Base-by-base conservation (phyloP, 192 early-diverging fungal species). In the Powellomyces hirtus region DNA sequence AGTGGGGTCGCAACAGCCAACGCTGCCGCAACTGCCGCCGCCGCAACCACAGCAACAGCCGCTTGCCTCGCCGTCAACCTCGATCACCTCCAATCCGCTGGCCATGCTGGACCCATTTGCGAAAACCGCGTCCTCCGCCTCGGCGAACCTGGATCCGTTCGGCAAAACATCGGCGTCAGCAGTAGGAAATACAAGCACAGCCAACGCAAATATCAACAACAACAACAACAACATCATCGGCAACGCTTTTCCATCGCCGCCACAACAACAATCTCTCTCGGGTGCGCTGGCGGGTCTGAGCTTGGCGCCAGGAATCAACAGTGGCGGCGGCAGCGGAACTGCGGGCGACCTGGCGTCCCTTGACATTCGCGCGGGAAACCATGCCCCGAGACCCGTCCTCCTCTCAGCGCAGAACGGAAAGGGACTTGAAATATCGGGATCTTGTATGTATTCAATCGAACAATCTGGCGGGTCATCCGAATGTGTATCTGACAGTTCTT, bases 81-180 rank as follows among this genome's bases (percentile, higher is more conserved):
- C n/a, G n/a, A n/a, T n/a, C 75, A 53, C 27, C 30, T n/a, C 37
- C 60, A 58, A 69, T 26, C 56, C 64, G 0, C 27, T 59, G 26
- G 69, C 68, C 18, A 59, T 59, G 2, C 58, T 77, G 24, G 77
- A 78, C 52, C 77, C 77, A 51, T 79, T 76, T 49, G 59, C 77
- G n/a, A 71, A 71, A 68, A 74, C 67, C 2, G 66, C 72, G 16
- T 56, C 59, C 18, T 59, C 66, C 14, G 30, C 46, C 29, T 24
- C 29, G 10, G 27, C 40, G 7, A 13, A 29, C 34, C 46, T 20
- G 18, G 37, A 37, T 29, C 16, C 6, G 16, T 16, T 7, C 10
- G 35, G 59, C 29, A 18, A 18, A 8, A 42, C 10, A 8, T 8
- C 10, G 8, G 40, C 10, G 8, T 1, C 24, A 18, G 26, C 37